These are phyloP conservation scores for Verbascum thapsus DNA, from an alignment of 257 asterid genomes.

Conservation along the genomic window DNA sequence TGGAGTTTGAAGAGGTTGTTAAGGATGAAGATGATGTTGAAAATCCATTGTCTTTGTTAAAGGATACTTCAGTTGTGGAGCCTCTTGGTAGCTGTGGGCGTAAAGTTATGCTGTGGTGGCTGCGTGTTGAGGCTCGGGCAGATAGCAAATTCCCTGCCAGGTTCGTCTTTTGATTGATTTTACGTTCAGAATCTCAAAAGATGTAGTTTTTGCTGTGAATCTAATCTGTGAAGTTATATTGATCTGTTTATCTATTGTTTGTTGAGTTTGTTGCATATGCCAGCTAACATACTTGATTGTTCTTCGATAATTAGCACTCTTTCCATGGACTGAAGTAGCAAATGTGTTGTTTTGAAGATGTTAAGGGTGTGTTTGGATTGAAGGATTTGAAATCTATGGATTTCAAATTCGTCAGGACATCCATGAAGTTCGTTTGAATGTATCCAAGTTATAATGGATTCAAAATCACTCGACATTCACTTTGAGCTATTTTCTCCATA, in stretches of 20 bases:
- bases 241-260: slow-evolving; percentile 16
- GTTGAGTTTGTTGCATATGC: slow-evolving; percentile 14
- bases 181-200: slow-evolving; percentile 16
- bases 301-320: slow-evolving; percentile 19
- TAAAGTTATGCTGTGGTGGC: slow-evolving; percentile 92
- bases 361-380: too few relatives aligned
- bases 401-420: too few relatives aligned
- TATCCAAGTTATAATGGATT: too few relatives aligned
- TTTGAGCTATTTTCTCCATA: too few relatives aligned
- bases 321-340: neutral
- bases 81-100: slow-evolving; percentile 98
- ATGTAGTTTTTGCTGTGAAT: slow-evolving; percentile 19
- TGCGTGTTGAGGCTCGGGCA: slow-evolving; percentile 96
- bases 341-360: slow-evolving; percentile 16
- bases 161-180: slow-evolving; percentile 47
- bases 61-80: slow-evolving; percentile 73
- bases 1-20: slow-evolving; percentile 61
- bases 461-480: too few relatives aligned
- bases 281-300: slow-evolving; percentile 13
- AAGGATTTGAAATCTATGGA: too few relatives aligned
- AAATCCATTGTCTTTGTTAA: slow-evolving; percentile 71
- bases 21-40: slow-evolving; percentile 58
- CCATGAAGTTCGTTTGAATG: too few relatives aligned
- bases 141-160: slow-evolving; percentile 97
- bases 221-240: neutral